Percentiles rank a stretch among this genome's conserved stretches.
phyloP scores from a whole-genome alignment of 2,329 filamentous ascomycete species.

The Lecanoromycetidae sp. region DNA sequence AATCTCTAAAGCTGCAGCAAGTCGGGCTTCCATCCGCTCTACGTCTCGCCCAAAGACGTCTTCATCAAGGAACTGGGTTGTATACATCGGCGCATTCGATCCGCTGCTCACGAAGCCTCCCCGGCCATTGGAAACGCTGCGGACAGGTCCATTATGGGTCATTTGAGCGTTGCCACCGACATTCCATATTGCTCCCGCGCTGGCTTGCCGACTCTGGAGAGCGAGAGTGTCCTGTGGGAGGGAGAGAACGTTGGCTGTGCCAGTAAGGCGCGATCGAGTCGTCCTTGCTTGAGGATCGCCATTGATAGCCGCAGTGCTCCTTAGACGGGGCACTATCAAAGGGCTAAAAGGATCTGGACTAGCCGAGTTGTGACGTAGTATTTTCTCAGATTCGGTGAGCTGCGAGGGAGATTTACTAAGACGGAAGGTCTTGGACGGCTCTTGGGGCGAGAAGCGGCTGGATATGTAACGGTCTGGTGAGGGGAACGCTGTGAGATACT shows the following conservation, averaged over 20 bases:
- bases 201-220: conserved; percentile 12
- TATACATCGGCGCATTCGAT: conserved; percentile 56
- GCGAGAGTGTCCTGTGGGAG: conserved; percentile 1
- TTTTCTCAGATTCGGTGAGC: conserved; percentile 36
- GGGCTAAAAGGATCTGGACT: conserved; percentile 43
- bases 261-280: conserved; percentile 6
- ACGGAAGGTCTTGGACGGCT: conserved; percentile 39
- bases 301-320: conserved; percentile 14
- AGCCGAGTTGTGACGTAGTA: conserved; percentile 32
- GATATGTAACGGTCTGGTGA: conserved; percentile 50
- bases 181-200: conserved; percentile 56
- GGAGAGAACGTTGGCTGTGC: conserved; percentile 5
- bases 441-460: conserved; percentile 30
- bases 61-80: conserved; percentile 43
- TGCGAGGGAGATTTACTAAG: conserved; percentile 38
- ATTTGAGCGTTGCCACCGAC: conserved; percentile 58
- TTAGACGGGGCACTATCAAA: conserved; percentile 23
- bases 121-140: conserved; percentile 46
- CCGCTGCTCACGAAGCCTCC: conserved; percentile 55
- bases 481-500: conserved; percentile 1
- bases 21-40: conserved; percentile 57
- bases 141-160: conserved; percentile 34
- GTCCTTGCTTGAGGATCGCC: conserved; percentile 17
- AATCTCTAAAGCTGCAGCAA: conserved; percentile 72
- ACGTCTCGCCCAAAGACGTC: conserved; percentile 46